Base-by-base conservation (phyloP, 192 early-diverging fungal species). In the Gonapodya sp. region DNA sequence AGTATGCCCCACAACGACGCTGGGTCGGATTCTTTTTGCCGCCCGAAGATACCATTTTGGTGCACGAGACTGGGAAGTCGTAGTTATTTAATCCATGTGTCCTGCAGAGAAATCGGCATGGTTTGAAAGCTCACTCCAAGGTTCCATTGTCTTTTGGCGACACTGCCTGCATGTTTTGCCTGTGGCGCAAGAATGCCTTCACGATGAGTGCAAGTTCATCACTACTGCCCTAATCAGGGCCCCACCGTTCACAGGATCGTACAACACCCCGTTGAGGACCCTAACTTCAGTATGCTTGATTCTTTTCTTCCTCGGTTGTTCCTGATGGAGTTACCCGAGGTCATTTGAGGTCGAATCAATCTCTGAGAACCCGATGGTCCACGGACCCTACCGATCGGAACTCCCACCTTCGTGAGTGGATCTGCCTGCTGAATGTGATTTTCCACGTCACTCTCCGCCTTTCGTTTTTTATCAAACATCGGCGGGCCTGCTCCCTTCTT, bases 51-150 rank as follows among this genome's bases (percentile, higher is more conserved):
- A 64, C 24, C 46, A 64, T 64, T 24, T 64, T 64, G 8, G 46
- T 64, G 46, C 46, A 64, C 46, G 46, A 64, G 46, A 64, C 46
- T 64, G 46, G 8, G 46, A 8, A 64, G 24, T 16, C 8, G 46
- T 64, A 64, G n/a, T n/a, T n/a, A n/a, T n/a, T n/a, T n/a, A n/a
- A n/a, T n/a, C n/a, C n/a, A n/a, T n/a, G n/a, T n/a, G n/a, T n/a
- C n/a, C n/a, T n/a, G n/a, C n/a, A n/a, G n/a, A n/a, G n/a, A n/a
- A n/a, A n/a, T n/a, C n/a, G n/a, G n/a, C n/a, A n/a, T n/a, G n/a
- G n/a, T n/a, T 64, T 64, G 24, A 64, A 64, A 64, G 46, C 46
- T 64, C 46, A 64, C 46, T 64, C 46, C 46, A 64, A 64, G 46
- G 8, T 64, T 64, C 46, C 8, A 24, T 64, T 16, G 46, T 64